Conservation (phyloP, 805 yeast species). For the Candida krabiensis region DNA sequence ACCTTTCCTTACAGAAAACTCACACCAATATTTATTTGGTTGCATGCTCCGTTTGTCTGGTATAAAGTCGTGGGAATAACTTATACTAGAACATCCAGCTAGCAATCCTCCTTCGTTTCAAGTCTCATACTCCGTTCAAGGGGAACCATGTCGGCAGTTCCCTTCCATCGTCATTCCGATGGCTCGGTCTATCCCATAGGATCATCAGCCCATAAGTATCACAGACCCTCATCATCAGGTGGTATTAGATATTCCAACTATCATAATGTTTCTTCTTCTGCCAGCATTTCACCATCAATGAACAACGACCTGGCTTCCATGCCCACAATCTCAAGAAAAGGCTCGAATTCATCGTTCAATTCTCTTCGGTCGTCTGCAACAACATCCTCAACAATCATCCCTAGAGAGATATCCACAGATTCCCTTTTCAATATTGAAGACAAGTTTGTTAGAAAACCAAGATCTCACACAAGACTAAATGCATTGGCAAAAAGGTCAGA, state of each 20-base stretch:
- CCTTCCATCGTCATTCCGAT: background rate
- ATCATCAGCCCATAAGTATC: background rate
- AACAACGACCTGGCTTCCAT: background rate
- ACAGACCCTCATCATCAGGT: constrained; percentile 1
- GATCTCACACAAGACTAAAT: constrained; percentile 26
- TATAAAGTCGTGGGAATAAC: too few relatives aligned
- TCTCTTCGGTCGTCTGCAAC: constrained; percentile 11
- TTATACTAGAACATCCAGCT: too few relatives aligned
- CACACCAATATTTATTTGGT: too few relatives aligned
- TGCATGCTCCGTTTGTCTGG: too few relatives aligned
- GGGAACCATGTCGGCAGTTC: background rate
- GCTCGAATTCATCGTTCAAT: constrained; percentile 35
- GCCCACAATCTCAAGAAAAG: constrained; percentile 28
- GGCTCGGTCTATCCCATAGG: background rate
- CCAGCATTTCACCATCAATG: background rate
- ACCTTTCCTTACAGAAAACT: too few relatives aligned
- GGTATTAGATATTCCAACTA: constrained; percentile 5
- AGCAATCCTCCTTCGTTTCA: too few relatives aligned
- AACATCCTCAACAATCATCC: constrained; percentile 10
- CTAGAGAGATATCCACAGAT: constrained; percentile 40
- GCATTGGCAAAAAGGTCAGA: constrained; percentile 15
- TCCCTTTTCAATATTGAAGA: constrained; percentile 38
- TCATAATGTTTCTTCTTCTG: background rate
- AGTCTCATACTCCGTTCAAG: too few relatives aligned
- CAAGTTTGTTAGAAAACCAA: constrained; percentile 38